Conservation (phyloP, 2,329 filamentous ascomycete species). For the Talaromyces verruculosus region DNA sequence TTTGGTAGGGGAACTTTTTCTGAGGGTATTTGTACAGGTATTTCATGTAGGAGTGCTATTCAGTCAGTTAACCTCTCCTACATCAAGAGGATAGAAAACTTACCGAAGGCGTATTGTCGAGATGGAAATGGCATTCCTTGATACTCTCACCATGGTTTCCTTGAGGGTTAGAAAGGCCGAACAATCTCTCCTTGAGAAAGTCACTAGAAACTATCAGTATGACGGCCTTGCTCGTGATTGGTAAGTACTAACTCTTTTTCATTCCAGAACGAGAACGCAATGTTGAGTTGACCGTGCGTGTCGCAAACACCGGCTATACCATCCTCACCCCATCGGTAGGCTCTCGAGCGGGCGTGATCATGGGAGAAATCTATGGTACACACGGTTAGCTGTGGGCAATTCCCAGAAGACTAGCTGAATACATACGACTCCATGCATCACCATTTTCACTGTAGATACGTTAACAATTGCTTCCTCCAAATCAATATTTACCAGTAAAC, state of each 20-base stretch:
- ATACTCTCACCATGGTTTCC: conserved; percentile 96
- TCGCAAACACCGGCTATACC: conserved; percentile 96
- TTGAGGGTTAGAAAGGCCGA: conserved; percentile 92
- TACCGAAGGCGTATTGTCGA: conserved; percentile 85
- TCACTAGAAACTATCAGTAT: conserved; percentile 55
- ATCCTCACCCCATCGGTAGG: conserved; percentile 95
- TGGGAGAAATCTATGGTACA: conserved; percentile 98
- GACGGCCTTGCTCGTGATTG: background rate
- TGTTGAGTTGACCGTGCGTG: conserved; percentile 85
- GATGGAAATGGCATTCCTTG: conserved; percentile 94
- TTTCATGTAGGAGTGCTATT: conserved; percentile 96
- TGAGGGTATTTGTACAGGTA: conserved; percentile 98
- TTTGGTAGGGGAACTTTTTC: conserved; percentile 84
- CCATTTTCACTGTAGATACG: conserved; percentile 63
- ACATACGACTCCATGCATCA: conserved; percentile 87
- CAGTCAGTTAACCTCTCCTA: background rate
- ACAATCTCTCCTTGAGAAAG: conserved; percentile 91
- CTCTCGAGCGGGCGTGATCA: conserved; percentile 82
- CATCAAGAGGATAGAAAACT: conserved; percentile 31
- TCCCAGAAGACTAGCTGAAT: conserved; percentile 8
- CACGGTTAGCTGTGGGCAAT: conserved; percentile 4
- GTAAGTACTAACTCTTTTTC: conserved; percentile 73
- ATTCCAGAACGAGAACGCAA: conserved; percentile 97
- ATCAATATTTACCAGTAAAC: background rate
- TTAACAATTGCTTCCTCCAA: background rate